phyloP scores from a whole-genome alignment of 2,329 filamentous ascomycete genomes.

The Ascochyta viciae-villosae region DNA sequence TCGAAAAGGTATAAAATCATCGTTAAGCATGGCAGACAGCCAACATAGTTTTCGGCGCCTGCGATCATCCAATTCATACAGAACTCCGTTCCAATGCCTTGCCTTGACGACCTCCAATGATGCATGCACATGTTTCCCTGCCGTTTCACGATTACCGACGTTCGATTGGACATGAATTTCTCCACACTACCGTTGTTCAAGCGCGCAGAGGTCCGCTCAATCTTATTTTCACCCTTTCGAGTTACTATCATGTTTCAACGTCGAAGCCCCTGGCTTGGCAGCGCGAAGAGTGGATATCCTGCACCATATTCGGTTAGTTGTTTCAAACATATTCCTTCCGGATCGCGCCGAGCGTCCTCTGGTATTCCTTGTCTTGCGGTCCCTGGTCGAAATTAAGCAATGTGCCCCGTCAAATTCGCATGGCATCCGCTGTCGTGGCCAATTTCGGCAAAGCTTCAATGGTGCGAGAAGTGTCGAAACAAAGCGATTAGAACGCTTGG shows the following conservation, averaged over 20 bases:
- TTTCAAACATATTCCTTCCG: conserved; percentile 26
- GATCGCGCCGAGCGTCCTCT: conserved; percentile 13
- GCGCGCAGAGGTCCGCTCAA: conserved; percentile 11
- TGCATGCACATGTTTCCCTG: neutral
- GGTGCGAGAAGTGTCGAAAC: conserved; percentile 20
- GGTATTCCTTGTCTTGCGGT: conserved; percentile 17
- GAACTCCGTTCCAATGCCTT: neutral
- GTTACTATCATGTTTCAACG: conserved; percentile 24
- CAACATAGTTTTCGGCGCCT: no score
- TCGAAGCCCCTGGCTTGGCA: conserved; percentile 18
- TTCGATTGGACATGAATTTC: neutral
- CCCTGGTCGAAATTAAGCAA: conserved; percentile 4
- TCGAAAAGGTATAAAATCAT: neutral
- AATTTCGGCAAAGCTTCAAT: conserved; percentile 7
- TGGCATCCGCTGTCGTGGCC: conserved; percentile 10
- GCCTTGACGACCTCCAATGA: neutral
- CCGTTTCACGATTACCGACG: neutral
- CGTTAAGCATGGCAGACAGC: neutral
- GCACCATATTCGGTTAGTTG: conserved; percentile 17
- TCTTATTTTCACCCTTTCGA: conserved; percentile 9
- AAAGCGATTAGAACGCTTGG: conserved; percentile 9
- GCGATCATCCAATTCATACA: neutral
- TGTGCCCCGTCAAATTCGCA: conserved; percentile 17
- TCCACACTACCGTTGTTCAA: conserved; percentile 3
- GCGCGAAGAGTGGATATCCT: conserved; percentile 21